phyloP scores from a whole-genome alignment of 2,329 filamentous ascomycete species.

The Blastomyces silverae region DNA sequence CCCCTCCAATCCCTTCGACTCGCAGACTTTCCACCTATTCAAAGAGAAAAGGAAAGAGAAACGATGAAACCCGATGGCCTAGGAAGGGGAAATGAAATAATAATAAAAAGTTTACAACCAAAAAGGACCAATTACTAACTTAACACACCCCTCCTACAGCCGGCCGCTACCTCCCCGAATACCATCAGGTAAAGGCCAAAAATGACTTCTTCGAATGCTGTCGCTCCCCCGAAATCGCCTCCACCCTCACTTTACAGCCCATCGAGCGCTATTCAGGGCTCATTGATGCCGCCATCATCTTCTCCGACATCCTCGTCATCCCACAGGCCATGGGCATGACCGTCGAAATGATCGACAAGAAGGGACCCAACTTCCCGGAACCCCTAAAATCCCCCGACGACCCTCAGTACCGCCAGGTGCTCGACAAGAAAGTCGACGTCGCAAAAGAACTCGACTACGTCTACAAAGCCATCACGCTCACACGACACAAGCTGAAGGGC shows the following conservation, averaged over 20 bases:
- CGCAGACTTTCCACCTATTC: conserved; percentile 1
- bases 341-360: conserved; percentile 98
- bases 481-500: conserved; percentile 77
- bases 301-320: conserved; percentile 96
- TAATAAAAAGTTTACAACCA: not conserved
- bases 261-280: conserved; percentile 86
- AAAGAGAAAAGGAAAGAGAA: not conserved
- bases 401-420: conserved; percentile 70
- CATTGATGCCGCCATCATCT: conserved; percentile 95
- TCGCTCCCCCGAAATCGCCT: conserved; percentile 84
- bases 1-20: not conserved
- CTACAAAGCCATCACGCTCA: conserved; percentile 89
- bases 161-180: conserved; percentile 94
- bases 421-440: conserved; percentile 75
- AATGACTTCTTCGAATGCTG: conserved; percentile 98
- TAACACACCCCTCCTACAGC: conserved; percentile 47
- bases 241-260: conserved; percentile 87
- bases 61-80: not conserved
- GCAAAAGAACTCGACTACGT: conserved; percentile 83
- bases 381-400: conserved; percentile 75
- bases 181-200: conserved; percentile 85
- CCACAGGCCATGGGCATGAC: conserved; percentile 97
- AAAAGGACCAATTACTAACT: conserved; percentile 2
- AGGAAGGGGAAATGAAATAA: not conserved
- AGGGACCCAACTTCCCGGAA: conserved; percentile 87